These are phyloP conservation scores for Aegilops sharonensis DNA, from an alignment of 176 grass and related monocot species.

Conservation along the genomic window DNA sequence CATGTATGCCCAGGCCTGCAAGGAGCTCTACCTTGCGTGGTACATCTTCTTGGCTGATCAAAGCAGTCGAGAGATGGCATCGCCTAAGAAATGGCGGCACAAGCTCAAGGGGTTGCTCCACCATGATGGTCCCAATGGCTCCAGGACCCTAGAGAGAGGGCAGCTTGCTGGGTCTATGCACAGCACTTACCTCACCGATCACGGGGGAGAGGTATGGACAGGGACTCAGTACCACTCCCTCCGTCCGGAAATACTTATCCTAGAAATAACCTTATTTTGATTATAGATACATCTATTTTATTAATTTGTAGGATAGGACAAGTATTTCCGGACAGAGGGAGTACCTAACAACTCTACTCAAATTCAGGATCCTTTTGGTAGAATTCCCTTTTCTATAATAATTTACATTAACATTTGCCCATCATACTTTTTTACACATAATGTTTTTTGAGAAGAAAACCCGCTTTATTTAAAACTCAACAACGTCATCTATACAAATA, in stretches of 20 bases:
- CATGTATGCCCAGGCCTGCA: neutral
- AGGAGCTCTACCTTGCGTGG: neutral
- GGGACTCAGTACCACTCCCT: too few species aligned
- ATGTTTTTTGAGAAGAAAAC: too few species aligned
- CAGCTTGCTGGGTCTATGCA: neutral
- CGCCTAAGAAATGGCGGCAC: neutral
- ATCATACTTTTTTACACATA: too few species aligned
- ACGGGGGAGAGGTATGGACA: neutral
- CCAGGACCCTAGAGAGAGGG: neutral
- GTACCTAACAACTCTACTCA: neutral
- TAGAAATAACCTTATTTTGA: too few species aligned
- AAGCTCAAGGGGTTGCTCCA: neutral
- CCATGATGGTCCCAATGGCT: neutral
- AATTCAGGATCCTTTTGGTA: neutral
- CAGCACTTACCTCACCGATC: neutral
- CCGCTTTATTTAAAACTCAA: too few species aligned
- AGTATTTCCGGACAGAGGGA: too few species aligned
- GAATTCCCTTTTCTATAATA: neutral
- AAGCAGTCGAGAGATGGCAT: neutral
- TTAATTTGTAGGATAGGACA: too few species aligned
- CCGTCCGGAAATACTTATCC: too few species aligned
- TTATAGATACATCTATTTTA: too few species aligned
- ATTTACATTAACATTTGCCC: too few species aligned
- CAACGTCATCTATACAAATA: too few species aligned
- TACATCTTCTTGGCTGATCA: neutral